Conservation (phyloP, 2,329 filamentous ascomycete genomes). For the Xylaria sp. region DNA sequence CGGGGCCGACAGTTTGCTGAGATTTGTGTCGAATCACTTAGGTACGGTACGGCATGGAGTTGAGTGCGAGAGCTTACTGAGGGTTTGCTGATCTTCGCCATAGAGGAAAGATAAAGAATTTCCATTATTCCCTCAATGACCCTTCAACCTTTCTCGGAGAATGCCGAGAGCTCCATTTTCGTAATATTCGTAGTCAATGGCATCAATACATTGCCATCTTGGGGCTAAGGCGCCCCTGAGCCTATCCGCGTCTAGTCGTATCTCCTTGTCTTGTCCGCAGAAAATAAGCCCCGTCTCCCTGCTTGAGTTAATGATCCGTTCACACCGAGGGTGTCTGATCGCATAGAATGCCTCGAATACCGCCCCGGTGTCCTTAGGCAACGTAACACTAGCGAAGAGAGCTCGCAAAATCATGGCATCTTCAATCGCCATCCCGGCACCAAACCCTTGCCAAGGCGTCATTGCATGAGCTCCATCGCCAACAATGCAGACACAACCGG, state of each 20-base stretch:
- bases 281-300: constrained; percentile 17
- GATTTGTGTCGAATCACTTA: neutral
- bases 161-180: too few relatives aligned
- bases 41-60: too few relatives aligned
- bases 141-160: too few relatives aligned
- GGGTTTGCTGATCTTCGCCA: too few relatives aligned
- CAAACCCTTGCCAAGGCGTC: constrained; percentile 11
- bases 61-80: too few relatives aligned
- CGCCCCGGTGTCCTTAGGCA: neutral
- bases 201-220: constrained; percentile 1
- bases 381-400: constrained; percentile 3
- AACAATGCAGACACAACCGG: constrained; percentile 5
- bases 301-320: constrained; percentile 22
- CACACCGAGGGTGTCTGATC: constrained; percentile 18
- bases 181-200: too few relatives aligned
- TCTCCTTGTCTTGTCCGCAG: constrained; percentile 3
- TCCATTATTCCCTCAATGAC: too few relatives aligned
- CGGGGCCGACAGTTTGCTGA: constrained; percentile 44
- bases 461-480: constrained; percentile 16
- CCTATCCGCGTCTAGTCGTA: constrained; percentile 2
- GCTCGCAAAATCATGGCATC: constrained; percentile 10
- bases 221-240: constrained; percentile 4
- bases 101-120: too few relatives aligned
- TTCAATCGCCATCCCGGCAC: constrained; percentile 11
- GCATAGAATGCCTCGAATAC: constrained; percentile 14